Base-by-base conservation (phyloP, 2,329 filamentous ascomycete genomes). In the Zymoseptoria passerinii region DNA sequence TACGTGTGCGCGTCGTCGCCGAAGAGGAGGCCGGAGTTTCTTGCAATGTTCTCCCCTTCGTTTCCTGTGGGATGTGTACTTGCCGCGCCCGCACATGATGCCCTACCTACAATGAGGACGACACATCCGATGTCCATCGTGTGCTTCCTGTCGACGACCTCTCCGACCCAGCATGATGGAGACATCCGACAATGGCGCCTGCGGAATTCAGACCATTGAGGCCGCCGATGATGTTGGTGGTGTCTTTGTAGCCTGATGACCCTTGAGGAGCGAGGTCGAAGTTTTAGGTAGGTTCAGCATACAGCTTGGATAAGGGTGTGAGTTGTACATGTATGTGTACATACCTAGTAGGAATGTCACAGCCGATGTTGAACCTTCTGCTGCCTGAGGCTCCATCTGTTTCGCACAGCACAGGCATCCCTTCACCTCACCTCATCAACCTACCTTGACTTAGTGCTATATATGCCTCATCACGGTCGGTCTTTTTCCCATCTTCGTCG, bases 141-240 rank as follows among this genome's bases (percentile, higher is more conserved):
- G 27, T 67, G 66, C 58, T 75, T 75, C 1, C 76, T 68, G 10
- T 73, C 69, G 50, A 69, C 69, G 51, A 65, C 66, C 55, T 77
- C 73, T 6, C 72, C 72, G 65, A 66, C 73, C 76, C 77, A 8
- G 73, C 70, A 49, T 71, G 74, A 58, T 71, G 68, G 1, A 73
- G 54, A 28, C 69, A 70, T n/a, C 73, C 76, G 19, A 74, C 61
- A 40, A 70, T 70, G 23, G 70, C 73, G n/a, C 76, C 76, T 4
- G 75, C 76, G 18, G 72, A 74, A 62, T 75, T 76, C 5, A 78
- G 68, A 40, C 76, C 77, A 66, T 78, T 78, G 54, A 78, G 70
- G 19, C 75, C 76, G 29, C 74, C 76, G 50, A 77, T 75, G 19
- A 76, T 70, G 58, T 73, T 72, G 3, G 74, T 71, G 1, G 76